phyloP scores from a whole-genome alignment of 1,139 yeast genomes.

The Nadsonia commutata region DNA sequence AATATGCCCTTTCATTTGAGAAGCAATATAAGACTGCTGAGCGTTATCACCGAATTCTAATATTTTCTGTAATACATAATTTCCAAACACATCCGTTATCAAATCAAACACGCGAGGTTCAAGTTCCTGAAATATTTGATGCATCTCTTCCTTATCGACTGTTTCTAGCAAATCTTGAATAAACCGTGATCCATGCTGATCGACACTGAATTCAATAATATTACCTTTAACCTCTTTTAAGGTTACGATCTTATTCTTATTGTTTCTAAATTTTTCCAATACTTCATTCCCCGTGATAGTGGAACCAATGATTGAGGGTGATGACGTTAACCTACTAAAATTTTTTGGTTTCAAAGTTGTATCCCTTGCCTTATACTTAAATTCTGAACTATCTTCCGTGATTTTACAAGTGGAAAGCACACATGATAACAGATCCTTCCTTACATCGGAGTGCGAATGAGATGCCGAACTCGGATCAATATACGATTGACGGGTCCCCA shows the following conservation, averaged over 20 bases:
- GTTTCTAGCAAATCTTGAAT: conserved; percentile 74
- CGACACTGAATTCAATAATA: conserved; percentile 84
- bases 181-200: conserved; percentile 93
- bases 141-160: conserved; percentile 57
- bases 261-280: conserved; percentile 35
- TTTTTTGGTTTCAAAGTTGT: too few relatives aligned
- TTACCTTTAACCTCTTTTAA: conserved; percentile 72
- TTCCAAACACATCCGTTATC: conserved; percentile 96
- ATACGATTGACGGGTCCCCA: too few relatives aligned
- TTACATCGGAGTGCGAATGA: too few relatives aligned
- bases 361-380: too few relatives aligned
- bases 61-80: conserved; percentile 88
- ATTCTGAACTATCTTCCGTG: too few relatives aligned
- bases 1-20: conserved; percentile 64
- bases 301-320: too few relatives aligned
- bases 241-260: conserved; percentile 41
- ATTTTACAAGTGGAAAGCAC: too few relatives aligned
- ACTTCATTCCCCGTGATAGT: background rate
- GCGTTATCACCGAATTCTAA: conserved; percentile 67
- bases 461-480: too few relatives aligned
- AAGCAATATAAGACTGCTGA: conserved; percentile 58
- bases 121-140: conserved; percentile 71
- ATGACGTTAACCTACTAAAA: too few relatives aligned
- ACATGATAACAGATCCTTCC: too few relatives aligned
- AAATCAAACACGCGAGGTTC: conserved; percentile 60